These are phyloP conservation scores for Phytophthora niederhauseri DNA, from an alignment of 352 stramenopile genomes.

Conservation along the genomic window DNA sequence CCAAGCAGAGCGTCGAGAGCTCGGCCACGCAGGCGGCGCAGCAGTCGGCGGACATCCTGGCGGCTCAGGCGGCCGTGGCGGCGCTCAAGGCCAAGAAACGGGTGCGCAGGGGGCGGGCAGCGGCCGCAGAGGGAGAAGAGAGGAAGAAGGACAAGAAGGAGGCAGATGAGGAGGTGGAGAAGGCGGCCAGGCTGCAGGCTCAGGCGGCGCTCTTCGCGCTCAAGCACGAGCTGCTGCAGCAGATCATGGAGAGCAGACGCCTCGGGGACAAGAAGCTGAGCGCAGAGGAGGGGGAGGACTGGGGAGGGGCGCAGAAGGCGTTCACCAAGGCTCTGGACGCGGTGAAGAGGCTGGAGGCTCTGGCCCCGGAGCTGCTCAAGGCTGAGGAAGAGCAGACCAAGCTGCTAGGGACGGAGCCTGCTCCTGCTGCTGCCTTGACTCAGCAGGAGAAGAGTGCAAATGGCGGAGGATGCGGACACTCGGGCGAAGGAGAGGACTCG, in stretches of 20 bases:
- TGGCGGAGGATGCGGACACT: slow-evolving; percentile 6
- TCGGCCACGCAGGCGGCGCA: slow-evolving; percentile 45
- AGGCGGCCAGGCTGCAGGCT: slow-evolving; percentile 28
- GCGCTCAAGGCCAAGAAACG: slow-evolving; percentile 63
- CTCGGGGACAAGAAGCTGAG: slow-evolving; percentile 42
- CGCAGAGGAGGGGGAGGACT: slow-evolving; percentile 2
- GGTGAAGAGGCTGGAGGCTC: slow-evolving; percentile 40
- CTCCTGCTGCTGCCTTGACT: neutral
- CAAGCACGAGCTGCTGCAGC: slow-evolving; percentile 63
- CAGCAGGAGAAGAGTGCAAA: slow-evolving; percentile 8
- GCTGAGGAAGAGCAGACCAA: slow-evolving; percentile 26
- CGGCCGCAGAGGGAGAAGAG: neutral
- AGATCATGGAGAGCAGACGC: slow-evolving; percentile 48
- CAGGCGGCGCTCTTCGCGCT: slow-evolving; percentile 43
- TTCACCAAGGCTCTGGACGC: slow-evolving; percentile 47
- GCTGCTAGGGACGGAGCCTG: slow-evolving; percentile 12
- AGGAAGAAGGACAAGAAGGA: neutral
- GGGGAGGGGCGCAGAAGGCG: slow-evolving; percentile 18
- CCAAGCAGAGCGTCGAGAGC: slow-evolving; percentile 60
- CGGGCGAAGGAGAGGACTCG: slow-evolving; percentile 11
- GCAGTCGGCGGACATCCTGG: slow-evolving; percentile 64
- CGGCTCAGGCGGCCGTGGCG: slow-evolving; percentile 67
- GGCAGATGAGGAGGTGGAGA: slow-evolving; percentile 1
- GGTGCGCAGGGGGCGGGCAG: slow-evolving; percentile 4
- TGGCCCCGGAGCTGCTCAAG: slow-evolving; percentile 47